These are phyloP conservation scores for Aspergillus quadrilineatus DNA, from an alignment of 2,329 filamentous ascomycete genomes.

Conservation along the genomic window DNA sequence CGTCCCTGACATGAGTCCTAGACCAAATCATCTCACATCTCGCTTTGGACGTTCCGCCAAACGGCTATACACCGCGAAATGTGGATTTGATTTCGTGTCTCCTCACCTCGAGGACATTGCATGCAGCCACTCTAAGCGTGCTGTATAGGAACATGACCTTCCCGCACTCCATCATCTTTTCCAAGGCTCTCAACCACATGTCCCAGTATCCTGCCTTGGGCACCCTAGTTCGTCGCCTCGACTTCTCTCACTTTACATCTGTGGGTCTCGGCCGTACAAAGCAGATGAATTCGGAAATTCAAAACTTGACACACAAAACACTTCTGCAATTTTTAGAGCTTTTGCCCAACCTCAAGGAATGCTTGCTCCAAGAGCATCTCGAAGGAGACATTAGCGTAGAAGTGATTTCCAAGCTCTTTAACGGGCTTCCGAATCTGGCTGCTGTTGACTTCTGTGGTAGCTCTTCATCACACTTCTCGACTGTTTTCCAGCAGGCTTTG, in stretches of 20 bases:
- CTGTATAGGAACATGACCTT: slow-evolving; percentile 79
- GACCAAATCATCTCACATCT: slow-evolving; percentile 73
- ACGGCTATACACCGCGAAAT: slow-evolving; percentile 73
- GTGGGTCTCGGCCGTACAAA: slow-evolving; percentile 72
- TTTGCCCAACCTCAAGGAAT: slow-evolving; percentile 72
- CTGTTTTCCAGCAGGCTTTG: slow-evolving; percentile 60
- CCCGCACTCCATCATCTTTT: slow-evolving; percentile 78
- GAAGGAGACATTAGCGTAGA: slow-evolving; percentile 70
- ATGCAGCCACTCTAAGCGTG: slow-evolving; percentile 70
- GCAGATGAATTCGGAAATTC: slow-evolving; percentile 70
- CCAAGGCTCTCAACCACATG: slow-evolving; percentile 73
- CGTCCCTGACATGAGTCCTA: slow-evolving; percentile 30
- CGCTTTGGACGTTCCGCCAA: slow-evolving; percentile 70
- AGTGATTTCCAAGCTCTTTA: slow-evolving; percentile 70
- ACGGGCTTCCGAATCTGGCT: slow-evolving; percentile 61
- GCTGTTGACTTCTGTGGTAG: slow-evolving; percentile 77
- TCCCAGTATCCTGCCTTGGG: slow-evolving; percentile 66
- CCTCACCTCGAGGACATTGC: slow-evolving; percentile 71
- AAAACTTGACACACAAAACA: slow-evolving; percentile 73
- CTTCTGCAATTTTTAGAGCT: slow-evolving; percentile 69
- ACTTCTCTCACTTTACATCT: slow-evolving; percentile 84
- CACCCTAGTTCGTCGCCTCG: slow-evolving; percentile 72
- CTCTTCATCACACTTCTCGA: slow-evolving; percentile 66
- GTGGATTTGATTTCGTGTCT: slow-evolving; percentile 74
- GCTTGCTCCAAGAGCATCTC: slow-evolving; percentile 76